Conservation (phyloP, 176 grass and related monocot genomes). For the Aechmea fasciata region DNA sequence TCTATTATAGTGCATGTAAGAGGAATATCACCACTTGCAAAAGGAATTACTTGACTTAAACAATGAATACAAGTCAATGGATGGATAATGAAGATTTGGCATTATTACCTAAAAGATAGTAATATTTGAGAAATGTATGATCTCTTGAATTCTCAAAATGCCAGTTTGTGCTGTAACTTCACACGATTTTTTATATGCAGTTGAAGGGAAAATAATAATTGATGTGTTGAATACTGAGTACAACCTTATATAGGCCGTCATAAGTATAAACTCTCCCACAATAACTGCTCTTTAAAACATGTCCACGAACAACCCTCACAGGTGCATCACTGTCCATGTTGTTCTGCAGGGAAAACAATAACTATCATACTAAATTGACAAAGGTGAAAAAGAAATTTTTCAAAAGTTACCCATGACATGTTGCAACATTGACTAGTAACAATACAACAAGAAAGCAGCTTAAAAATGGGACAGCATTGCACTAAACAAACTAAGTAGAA, state of each 20-base stretch:
- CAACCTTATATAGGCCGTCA: constrained; percentile 82
- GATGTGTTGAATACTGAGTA: not conserved
- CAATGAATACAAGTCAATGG: too few relatives aligned
- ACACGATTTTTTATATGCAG: not conserved
- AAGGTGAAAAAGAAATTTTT: not conserved
- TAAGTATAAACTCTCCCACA: constrained; percentile 82
- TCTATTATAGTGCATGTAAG: too few relatives aligned
- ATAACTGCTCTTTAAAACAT: constrained; percentile 51
- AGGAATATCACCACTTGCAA: too few relatives aligned
- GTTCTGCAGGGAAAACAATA: constrained; percentile 38
- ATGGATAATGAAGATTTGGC: too few relatives aligned
- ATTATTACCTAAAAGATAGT: too few relatives aligned
- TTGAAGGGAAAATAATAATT: not conserved
- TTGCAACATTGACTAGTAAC: not conserved
- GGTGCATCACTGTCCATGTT: constrained; percentile 36
- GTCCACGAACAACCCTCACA: constrained; percentile 69
- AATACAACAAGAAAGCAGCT: not conserved
- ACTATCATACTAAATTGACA: not conserved
- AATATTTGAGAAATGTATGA: too few relatives aligned
- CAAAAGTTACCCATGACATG: too few relatives aligned
- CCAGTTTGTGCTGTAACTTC: too few relatives aligned
- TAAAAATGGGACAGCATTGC: not conserved
- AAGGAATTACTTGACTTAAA: too few relatives aligned
- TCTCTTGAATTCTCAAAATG: too few relatives aligned
- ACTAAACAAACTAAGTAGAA: not conserved